Conservation (phyloP, 2,329 filamentous ascomycete species). For the Fusarium camptoceras region DNA sequence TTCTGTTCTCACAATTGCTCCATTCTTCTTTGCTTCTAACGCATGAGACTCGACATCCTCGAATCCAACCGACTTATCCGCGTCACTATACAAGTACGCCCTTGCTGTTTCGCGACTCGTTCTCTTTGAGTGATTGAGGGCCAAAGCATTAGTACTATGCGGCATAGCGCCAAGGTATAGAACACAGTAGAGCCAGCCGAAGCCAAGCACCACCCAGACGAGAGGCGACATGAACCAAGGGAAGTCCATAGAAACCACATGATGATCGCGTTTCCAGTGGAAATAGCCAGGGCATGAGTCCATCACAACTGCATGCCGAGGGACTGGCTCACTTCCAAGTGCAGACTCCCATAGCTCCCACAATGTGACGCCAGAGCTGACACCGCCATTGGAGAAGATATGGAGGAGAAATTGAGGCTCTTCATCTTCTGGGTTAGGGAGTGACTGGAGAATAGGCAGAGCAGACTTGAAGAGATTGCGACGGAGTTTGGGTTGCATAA, state of each 20-base stretch:
- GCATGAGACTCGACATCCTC: constrained; percentile 63
- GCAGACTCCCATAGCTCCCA: constrained; percentile 33
- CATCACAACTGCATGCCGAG: constrained; percentile 58
- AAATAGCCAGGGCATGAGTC: constrained; percentile 64
- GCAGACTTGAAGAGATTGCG: constrained; percentile 54
- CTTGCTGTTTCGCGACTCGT: constrained; percentile 57
- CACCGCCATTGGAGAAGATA: constrained; percentile 66
- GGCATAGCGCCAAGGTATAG: constrained; percentile 46
- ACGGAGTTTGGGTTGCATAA: constrained; percentile 50
- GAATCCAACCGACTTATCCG: constrained; percentile 61
- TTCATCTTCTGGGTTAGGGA: constrained; percentile 38
- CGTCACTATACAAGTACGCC: constrained; percentile 64
- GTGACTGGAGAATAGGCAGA: constrained; percentile 53
- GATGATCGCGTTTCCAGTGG: constrained; percentile 54
- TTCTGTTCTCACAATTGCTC: constrained; percentile 58
- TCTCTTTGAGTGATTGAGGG: constrained; percentile 52
- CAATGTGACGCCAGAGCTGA: constrained; percentile 55
- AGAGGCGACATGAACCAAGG: constrained; percentile 52
- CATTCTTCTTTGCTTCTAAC: constrained; percentile 53
- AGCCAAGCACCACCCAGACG: constrained; percentile 50
- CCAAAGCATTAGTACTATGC: constrained; percentile 51
- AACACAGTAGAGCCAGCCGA: constrained; percentile 50
- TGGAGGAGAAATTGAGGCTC: constrained; percentile 58
- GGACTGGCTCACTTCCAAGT: constrained; percentile 48
- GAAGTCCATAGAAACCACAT: constrained; percentile 54